Evolutionary conservation across 78 protist genomes (phyloP).

Genomic region (Tieghemostelium lacteum): DNA sequence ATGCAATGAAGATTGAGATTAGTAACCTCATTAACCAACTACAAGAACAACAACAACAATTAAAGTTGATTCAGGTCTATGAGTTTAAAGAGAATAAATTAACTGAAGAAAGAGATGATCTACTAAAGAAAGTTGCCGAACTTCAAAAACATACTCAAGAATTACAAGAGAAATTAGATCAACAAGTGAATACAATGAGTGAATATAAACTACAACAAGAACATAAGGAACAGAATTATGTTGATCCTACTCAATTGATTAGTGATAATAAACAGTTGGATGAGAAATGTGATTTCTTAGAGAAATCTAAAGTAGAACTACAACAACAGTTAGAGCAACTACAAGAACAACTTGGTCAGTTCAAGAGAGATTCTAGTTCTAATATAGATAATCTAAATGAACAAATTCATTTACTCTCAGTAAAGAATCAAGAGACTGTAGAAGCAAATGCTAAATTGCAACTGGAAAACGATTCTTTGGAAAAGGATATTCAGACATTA

Average conservation of each 20-base stretch:
- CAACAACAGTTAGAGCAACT: background rate
- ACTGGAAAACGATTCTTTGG: background rate
- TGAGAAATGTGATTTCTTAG: constrained; percentile 2
- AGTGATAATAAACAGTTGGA: background rate
- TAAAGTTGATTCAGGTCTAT: constrained; percentile 24
- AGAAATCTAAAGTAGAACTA: too few relatives aligned
- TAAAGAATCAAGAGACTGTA: background rate
- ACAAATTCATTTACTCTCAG: too few relatives aligned
- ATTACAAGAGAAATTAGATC: background rate
- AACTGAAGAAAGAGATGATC: constrained; percentile 11
- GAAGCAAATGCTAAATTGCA: background rate
- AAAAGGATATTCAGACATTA: background rate
- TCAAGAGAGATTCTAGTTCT: too few relatives aligned
- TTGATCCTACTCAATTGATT: background rate
- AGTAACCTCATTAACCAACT: background rate
- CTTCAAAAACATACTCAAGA: background rate
- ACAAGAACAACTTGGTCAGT: background rate
- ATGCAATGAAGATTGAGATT: constrained; percentile 14
- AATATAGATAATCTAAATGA: too few relatives aligned
- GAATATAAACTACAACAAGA: background rate
- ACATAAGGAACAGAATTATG: background rate
- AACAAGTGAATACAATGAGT: background rate
- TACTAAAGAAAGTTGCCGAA: background rate
- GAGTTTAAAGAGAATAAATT: constrained; percentile 40
- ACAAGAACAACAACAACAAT: constrained; percentile 31